These are phyloP conservation scores for Beauveria sp. DNA, from an alignment of 2,329 filamentous ascomycete species.

Conservation along the genomic window DNA sequence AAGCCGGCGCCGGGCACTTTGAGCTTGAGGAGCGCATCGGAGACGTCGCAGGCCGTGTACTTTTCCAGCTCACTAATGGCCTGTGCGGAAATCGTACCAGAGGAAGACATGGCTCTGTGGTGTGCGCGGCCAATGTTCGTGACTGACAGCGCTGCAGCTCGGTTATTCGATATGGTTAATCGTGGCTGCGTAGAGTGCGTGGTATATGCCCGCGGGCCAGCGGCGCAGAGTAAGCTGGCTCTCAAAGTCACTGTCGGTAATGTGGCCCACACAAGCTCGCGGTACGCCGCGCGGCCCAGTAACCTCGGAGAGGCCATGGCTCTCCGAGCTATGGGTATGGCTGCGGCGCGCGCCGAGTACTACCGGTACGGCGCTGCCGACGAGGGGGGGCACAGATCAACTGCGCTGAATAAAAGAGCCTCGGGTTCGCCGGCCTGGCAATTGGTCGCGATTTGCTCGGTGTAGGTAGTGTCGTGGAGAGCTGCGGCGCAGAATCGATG, in stretches of 20 bases:
- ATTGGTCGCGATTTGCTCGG: not conserved
- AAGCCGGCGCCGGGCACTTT: constrained; percentile 59
- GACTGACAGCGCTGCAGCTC: not conserved
- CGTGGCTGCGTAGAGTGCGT: not conserved
- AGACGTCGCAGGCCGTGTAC: constrained; percentile 51
- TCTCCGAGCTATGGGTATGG: constrained; percentile 14
- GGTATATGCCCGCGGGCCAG: not conserved
- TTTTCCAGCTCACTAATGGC: constrained; percentile 22
- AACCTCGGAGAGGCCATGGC: constrained; percentile 18
- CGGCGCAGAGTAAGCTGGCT: not conserved
- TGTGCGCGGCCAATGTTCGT: not conserved
- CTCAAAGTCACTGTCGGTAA: not conserved
- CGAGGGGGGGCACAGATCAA: not conserved
- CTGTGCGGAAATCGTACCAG: constrained; percentile 14
- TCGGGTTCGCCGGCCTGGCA: not conserved
- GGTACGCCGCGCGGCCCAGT: constrained; percentile 21
- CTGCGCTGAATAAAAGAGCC: not conserved
- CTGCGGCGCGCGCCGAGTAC: not conserved
- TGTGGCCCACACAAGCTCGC: constrained; percentile 18
- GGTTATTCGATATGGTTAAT: not conserved
- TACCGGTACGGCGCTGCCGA: not conserved
- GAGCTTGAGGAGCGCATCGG: constrained; percentile 65
- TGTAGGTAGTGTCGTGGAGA: not conserved
- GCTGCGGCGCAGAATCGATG: not conserved
- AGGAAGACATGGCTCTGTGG: constrained; percentile 9